Evolutionary conservation across 2,329 filamentous ascomycete species (phyloP), one percentile per base, ranked within the genome.

Genomic region (Aureobasidium melanogenum): DNA sequence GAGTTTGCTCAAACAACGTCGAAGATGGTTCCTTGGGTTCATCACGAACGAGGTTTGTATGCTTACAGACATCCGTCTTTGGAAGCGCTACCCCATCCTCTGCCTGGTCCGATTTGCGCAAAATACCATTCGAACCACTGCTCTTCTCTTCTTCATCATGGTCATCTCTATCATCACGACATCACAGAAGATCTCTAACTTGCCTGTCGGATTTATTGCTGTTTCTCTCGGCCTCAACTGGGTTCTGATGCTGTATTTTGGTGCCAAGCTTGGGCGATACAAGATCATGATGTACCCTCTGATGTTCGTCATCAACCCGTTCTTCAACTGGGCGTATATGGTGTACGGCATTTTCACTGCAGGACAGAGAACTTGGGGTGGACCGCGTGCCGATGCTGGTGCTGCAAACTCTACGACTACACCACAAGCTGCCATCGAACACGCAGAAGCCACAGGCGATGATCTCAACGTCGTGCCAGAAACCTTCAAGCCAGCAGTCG

Each of bases 251-350:
- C 78, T 97, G 64, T 97, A 96, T 77, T 97, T 97, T 73, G 93
- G 91, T 26, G 83, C 87, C 60, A 91, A 90, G 74, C 82, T 97
- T 52, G 86, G 87, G 63, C 84, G 94, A 12, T 97, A 88, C 79
- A 97, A 99, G 79, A 88, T 95, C 64, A 93, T 90, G 87, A 80
- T 97, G 6, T 97, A 97, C 71, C 93, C 93, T 0, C 69, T 97
- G 64, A 97, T 97, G 91, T 97, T 97, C 72, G 76, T 96, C 50
- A 74, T 97, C 65, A 97, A 97, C 70, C 93, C 94, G 0, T 95
- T 97, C 71, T 92, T 97, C 81, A 97, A 97, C 75, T 97, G 93
- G 93, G 84, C 91, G 62, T 97, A 97, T 77, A 96, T 97, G 88
- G 88, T 96, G 2, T 96, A 97, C 73, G 92, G 91, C 47, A 95